phyloP scores from a whole-genome alignment of 176 grass and related monocot genomes.

The Saccharum officinarum region DNA sequence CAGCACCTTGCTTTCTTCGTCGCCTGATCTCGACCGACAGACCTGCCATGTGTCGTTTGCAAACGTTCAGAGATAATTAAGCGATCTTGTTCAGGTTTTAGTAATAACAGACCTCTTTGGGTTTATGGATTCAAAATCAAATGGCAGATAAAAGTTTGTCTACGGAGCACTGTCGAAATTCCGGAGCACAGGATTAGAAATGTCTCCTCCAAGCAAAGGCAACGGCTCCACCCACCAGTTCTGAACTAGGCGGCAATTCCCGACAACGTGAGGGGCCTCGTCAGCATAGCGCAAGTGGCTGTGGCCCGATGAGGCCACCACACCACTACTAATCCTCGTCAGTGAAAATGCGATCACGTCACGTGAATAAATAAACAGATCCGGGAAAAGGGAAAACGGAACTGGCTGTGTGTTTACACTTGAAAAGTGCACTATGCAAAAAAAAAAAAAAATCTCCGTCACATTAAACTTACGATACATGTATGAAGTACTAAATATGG shows the following conservation, averaged over 20 bases:
- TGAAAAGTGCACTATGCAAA: too few relatives aligned
- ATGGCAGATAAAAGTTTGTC: background rate
- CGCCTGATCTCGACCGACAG: background rate
- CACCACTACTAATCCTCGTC: background rate
- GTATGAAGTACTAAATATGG: too few relatives aligned
- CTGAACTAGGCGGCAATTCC: background rate
- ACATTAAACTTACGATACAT: too few relatives aligned
- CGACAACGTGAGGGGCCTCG: background rate
- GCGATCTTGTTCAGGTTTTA: background rate
- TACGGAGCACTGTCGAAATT: background rate
- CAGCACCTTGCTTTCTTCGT: background rate
- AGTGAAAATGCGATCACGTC: background rate
- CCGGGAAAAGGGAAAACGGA: background rate
- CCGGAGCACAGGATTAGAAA: background rate
- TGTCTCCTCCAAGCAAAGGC: background rate
- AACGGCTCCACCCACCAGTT: background rate
- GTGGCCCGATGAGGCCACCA: background rate
- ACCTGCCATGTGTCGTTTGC: background rate
- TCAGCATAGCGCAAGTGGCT: background rate
- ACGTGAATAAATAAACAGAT: background rate
- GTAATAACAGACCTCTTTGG: background rate
- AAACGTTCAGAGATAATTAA: background rate
- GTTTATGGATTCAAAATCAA: background rate
- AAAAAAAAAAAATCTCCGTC: too few relatives aligned
- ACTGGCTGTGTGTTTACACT: too few relatives aligned